phyloP scores from a whole-genome alignment of 768 basidiomycete genomes.

The Fibroporia radiculosa region DNA sequence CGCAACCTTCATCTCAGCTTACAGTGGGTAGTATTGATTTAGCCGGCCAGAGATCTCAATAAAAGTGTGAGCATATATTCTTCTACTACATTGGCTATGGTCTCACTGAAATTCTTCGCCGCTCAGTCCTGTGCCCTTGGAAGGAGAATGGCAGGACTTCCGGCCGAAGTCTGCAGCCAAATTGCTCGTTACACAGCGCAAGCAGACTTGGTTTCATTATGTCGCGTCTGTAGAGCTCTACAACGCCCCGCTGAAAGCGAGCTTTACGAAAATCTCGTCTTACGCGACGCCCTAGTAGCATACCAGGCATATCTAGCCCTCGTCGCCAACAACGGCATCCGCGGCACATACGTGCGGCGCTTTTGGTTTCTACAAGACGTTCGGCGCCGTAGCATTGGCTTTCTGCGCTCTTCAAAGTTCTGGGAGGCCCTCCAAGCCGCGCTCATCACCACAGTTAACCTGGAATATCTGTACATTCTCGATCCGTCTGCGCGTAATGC shows the following conservation, averaged over 20 bases:
- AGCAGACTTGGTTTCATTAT: constrained; percentile 36
- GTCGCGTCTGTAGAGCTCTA: constrained; percentile 37
- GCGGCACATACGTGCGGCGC: constrained; percentile 34
- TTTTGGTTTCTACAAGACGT: constrained; percentile 34
- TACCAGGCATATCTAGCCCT: constrained; percentile 34
- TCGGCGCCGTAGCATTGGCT: constrained; percentile 17
- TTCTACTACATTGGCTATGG: no score
- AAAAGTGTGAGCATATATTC: no score
- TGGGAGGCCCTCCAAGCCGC: constrained; percentile 39
- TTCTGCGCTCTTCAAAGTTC: constrained; percentile 24
- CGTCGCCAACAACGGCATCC: constrained; percentile 20
- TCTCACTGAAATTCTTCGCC: no score
- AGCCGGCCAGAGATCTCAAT: no score
- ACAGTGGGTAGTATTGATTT: no score
- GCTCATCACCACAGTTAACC: constrained; percentile 34
- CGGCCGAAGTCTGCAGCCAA: constrained; percentile 35
- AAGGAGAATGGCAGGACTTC: constrained; percentile 19
- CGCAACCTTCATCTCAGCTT: no score
- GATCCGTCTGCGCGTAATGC: constrained; percentile 31
- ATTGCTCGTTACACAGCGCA: constrained; percentile 31
- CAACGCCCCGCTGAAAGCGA: constrained; percentile 39
- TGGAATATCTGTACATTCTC: constrained; percentile 36
- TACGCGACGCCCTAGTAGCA: constrained; percentile 28
- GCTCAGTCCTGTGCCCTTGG: no score
- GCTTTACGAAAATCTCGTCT: constrained; percentile 36